These are phyloP conservation scores for Babesia ovata DNA, from an alignment of 169 alveolate genomes.

Conservation along the genomic window DNA sequence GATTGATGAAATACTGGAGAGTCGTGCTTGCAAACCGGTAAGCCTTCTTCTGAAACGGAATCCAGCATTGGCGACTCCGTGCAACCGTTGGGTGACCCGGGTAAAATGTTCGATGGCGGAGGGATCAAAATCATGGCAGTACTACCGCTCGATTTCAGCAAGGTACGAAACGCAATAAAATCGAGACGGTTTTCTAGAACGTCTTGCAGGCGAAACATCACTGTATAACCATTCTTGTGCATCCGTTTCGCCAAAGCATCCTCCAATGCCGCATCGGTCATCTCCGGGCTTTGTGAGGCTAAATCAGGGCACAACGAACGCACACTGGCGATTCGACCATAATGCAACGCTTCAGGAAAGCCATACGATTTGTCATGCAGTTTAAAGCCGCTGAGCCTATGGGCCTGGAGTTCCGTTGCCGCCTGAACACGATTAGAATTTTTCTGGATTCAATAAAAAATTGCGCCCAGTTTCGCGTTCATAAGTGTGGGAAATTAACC, in stretches of 20 bases:
- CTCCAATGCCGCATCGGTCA: constrained; percentile 27
- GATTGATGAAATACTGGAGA: constrained; percentile 13
- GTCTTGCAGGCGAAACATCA: constrained; percentile 8
- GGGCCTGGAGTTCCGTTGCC: constrained; percentile 11
- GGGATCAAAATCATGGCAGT: constrained; percentile 16
- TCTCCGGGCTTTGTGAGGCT: not conserved
- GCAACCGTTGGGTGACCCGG: constrained; percentile 29
- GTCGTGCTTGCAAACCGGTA: constrained; percentile 19
- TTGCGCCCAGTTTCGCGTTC: no score
- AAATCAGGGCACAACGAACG: constrained; percentile 8
- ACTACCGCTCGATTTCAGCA: constrained; percentile 22
- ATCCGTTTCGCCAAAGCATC: constrained; percentile 9
- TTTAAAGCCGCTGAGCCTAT: constrained; percentile 17
- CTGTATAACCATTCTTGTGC: constrained; percentile 8
- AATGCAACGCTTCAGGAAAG: not conserved
- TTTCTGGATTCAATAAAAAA: no score
- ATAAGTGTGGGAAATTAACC: no score
- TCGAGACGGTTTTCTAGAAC: constrained; percentile 24
- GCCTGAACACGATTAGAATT: not conserved
- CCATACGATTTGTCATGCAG: constrained; percentile 1
- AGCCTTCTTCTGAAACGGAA: not conserved
- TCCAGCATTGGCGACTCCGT: constrained; percentile 33
- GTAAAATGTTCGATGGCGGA: constrained; percentile 14
- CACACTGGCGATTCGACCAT: constrained; percentile 7
- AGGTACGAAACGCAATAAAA: constrained; percentile 4